Evolutionary conservation across 73 alveolate genomes (phyloP), one percentile per base, ranked within the genome.

Genomic region (Paraurostyla sp.): DNA sequence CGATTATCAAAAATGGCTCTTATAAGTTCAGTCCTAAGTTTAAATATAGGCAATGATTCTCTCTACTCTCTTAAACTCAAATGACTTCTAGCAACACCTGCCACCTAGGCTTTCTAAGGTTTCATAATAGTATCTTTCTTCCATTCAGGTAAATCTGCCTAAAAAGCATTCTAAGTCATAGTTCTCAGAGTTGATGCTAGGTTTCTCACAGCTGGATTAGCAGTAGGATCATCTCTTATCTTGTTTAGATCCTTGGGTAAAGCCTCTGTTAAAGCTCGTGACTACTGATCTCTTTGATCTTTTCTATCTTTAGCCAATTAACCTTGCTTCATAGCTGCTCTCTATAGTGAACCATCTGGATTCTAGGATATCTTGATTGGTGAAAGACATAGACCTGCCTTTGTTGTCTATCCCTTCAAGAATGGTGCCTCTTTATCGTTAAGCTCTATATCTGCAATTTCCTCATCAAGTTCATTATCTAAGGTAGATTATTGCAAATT

Each of bases 361-460:
- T 94, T 93, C 80, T 96, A 92, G 18, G 97, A 87, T 35, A 98
- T 95, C 87, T 93, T 97, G 32, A 98, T 96, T 25, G 99, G 99
- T 49, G 98, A 83, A 36, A 94, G 92, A 69, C 92, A 90, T 6
- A 73, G 85, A 33, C 98, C 99, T 4, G 99, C 96, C 63, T 95
- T 97, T 0, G 99, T 92, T 15, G 99, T 95, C 76, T 93, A 54
- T 6, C 99, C 99, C 63, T 93, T 95, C 69, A 97, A 90, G 93
- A 98, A 98, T 2, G 99, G 99, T 63, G 99, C 98, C 57, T 97
- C 99, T 58, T 98, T 98, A 27, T 98, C 99, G 92, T 97, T 97
- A 76, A 97, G 92, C 83, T 98, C 99, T 35, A 98, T 80, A 3
- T 58, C 91, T 51, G 57, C 90, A 63, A 92, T 96, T 57, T 96